Percentiles rank a stretch among this genome's conserved stretches.
Evolutionary conservation across 2,329 filamentous ascomycete genomes (phyloP).

Genomic region (Coleophoma cylindrospora): DNA sequence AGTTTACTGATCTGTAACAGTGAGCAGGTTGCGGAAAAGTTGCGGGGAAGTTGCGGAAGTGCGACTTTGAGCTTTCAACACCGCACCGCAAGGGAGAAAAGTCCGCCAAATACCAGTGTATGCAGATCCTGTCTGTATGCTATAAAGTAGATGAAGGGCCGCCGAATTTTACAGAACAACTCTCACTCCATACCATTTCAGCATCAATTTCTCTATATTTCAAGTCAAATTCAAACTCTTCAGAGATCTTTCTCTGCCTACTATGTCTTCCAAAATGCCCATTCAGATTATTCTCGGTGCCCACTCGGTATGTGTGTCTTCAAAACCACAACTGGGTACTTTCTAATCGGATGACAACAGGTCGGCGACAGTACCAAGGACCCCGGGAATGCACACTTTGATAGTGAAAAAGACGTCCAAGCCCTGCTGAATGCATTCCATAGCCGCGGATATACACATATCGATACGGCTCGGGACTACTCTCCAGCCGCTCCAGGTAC

Average conservation of each 20-base stretch:
- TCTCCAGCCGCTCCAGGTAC: background rate
- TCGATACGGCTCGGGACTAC: background rate
- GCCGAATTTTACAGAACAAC: background rate
- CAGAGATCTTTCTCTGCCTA: background rate
- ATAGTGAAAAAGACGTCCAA: background rate
- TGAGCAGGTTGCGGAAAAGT: background rate
- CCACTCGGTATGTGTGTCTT: background rate
- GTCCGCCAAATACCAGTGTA: background rate
- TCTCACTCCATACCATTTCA: background rate
- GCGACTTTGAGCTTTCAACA: background rate
- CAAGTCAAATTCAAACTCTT: no score
- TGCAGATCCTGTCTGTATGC: background rate
- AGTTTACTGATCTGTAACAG: no score
- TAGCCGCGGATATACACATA: background rate
- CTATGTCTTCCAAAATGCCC: background rate
- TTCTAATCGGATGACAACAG: background rate
- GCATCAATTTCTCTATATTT: background rate
- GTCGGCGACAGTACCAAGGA: background rate
- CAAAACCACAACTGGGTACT: background rate
- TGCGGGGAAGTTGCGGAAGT: background rate
- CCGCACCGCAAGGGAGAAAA: background rate
- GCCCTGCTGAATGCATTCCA: background rate
- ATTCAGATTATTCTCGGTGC: background rate
- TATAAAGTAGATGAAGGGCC: background rate
- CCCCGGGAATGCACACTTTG: background rate